Percentiles rank a stretch among this genome's conserved stretches.
Conservation (phyloP, 2,329 filamentous ascomycete species). For the Microsporum audouinii region DNA sequence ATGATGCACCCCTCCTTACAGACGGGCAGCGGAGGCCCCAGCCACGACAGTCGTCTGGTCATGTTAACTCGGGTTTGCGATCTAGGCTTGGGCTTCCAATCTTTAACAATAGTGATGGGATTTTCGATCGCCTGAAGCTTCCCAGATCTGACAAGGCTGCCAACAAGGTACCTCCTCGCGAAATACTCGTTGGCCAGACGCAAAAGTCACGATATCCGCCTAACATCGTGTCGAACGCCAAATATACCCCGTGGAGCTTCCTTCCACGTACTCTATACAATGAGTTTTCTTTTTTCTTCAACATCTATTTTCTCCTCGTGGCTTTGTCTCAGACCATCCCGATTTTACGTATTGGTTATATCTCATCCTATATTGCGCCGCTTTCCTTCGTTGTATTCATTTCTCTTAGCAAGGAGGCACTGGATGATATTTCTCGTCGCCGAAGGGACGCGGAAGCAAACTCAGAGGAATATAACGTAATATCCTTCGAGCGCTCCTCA, state of each 20-base stretch:
- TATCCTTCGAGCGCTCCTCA: conserved; percentile 51
- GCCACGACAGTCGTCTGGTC: conserved; percentile 16
- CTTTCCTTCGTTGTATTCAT: conserved; percentile 84
- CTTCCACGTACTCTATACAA: conserved; percentile 91
- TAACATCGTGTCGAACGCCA: conserved; percentile 90
- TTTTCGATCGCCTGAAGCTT: conserved; percentile 15
- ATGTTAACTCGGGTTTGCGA: conserved; percentile 38
- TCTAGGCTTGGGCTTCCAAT: conserved; percentile 52
- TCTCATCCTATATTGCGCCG: conserved; percentile 88
- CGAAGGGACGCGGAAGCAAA: conserved; percentile 88
- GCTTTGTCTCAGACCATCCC: conserved; percentile 89
- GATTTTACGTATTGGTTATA: conserved; percentile 78
- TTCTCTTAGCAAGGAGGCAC: conserved; percentile 89
- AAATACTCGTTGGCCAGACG: conserved; percentile 60
- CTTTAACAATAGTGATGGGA: conserved; percentile 36
- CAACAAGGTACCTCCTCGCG: conserved; percentile 48
- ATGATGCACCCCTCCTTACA: conserved; percentile 63
- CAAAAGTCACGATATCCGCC: conserved; percentile 71
- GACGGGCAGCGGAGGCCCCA: conserved; percentile 32
- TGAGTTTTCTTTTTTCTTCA: conserved; percentile 99
- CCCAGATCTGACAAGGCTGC: conserved; percentile 19
- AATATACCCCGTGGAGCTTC: conserved; percentile 93
- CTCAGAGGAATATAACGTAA: conserved; percentile 70
- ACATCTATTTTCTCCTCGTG: conserved; percentile 95
- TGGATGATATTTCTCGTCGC: conserved; percentile 79